phyloP scores from a whole-genome alignment of 306 rosid genomes.

The Datisca glomerata region DNA sequence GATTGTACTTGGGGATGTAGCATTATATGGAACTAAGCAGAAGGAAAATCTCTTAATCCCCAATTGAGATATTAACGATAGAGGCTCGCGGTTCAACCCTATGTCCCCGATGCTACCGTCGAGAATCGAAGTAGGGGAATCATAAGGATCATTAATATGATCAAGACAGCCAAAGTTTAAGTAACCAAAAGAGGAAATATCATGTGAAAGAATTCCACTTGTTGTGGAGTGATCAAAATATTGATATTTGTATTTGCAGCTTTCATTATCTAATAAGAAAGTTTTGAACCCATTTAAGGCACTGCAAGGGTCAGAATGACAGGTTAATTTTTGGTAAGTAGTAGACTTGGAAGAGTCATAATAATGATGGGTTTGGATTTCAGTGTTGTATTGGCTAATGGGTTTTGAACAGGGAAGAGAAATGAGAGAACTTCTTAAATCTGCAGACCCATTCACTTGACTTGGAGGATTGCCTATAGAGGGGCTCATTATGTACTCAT shows the following conservation, averaged over 20 bases:
- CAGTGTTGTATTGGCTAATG: background rate
- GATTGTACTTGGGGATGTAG: conserved; percentile 3
- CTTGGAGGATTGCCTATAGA: conserved; percentile 10
- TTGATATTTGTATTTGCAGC: conserved; percentile 3
- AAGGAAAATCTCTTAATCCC: conserved; percentile 16
- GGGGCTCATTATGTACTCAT: conserved; percentile 9
- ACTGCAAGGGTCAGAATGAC: conserved; percentile 10
- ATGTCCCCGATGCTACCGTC: conserved; percentile 2
- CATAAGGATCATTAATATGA: too few relatives aligned
- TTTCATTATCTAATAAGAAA: background rate
- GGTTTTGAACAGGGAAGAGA: conserved; percentile 9
- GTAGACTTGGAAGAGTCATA: conserved; percentile 5
- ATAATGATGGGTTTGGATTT: background rate
- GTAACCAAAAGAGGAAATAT: conserved; percentile 12
- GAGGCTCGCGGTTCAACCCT: conserved; percentile 5
- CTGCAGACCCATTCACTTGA: conserved; percentile 7
- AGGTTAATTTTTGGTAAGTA: conserved; percentile 2
- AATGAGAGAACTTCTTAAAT: conserved; percentile 9
- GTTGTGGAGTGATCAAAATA: conserved; percentile 7
- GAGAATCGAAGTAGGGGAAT: too few relatives aligned
- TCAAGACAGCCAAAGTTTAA: conserved; percentile 15
- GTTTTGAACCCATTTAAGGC: conserved; percentile 4
- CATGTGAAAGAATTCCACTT: conserved; percentile 10
- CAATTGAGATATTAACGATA: conserved; percentile 13
- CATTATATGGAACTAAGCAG: conserved; percentile 11